Evolutionary conservation across 2,329 filamentous ascomycete species (phyloP), one percentile per base, ranked within the genome.

Genomic region (Beauveria australis): DNA sequence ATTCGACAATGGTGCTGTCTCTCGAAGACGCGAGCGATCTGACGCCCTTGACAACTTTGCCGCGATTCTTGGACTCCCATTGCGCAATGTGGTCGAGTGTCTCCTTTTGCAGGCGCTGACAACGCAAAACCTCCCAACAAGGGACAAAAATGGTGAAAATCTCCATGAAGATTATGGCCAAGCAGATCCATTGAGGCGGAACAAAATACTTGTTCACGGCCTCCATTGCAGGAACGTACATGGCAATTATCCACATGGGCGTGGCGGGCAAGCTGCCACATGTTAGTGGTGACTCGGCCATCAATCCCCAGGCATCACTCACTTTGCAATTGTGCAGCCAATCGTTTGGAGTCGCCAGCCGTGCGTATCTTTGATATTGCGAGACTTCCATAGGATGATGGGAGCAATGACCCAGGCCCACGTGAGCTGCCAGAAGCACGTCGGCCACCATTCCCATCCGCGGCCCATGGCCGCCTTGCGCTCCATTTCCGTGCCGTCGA

Each of bases 381-480:
- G 78, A 46, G 85, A 81, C 64, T 79, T 78, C 78, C 81, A 87
- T 2, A 88, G 74, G 55, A 86, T 73, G 63, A 79, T 74, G 2
- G 85, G 83, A 2, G 84, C 83, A 60, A 82, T 79, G 26, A 83
- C 67, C 78, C 81, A 86, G 5, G 82, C 77, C 83, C 83, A 87
- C 62, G 82, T 69, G 49, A 84, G 75, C 64, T 86, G 84, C 83
- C 83, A 87, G 26, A 84, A 71, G 43, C 84, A 77, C 0, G 80
- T 82, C 2, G 82, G 82, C 73, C 82, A 80, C 86, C 86, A 89
- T 73, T 89, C 87, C 77, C 80, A 86, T 2, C 87, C 86, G 19
- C 75, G 68, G 53, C 71, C 70, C 66, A 79, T 77, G 16, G 74
- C 68, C 19, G 76, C 72, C 40, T 75, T 73, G 44, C 78, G 73